These are phyloP conservation scores for Medicago arabica DNA, from an alignment of 306 rosid genomes.

Conservation along the genomic window DNA sequence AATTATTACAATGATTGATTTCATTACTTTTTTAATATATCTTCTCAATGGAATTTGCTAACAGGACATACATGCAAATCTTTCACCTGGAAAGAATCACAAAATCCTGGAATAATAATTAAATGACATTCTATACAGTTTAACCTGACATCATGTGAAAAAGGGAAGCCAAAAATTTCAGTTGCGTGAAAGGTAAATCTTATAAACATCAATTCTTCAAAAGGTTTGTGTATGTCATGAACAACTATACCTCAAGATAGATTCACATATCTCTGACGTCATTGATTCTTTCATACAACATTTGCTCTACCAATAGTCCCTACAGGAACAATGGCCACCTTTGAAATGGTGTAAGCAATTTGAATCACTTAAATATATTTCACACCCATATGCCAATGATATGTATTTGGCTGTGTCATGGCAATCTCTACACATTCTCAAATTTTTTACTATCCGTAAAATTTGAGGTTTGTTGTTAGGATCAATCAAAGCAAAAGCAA, in stretches of 20 bases:
- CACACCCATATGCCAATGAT: constrained; percentile 72
- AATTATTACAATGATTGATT: constrained; percentile 34
- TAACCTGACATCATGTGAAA: constrained; percentile 18
- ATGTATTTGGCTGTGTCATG: constrained; percentile 79
- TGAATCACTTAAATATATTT: constrained; percentile 72
- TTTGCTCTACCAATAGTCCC: constrained; percentile 78
- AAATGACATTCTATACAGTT: constrained; percentile 17
- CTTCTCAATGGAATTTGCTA: constrained; percentile 16
- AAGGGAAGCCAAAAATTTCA: constrained; percentile 7
- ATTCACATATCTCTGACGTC: constrained; percentile 27
- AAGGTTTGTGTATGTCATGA: constrained; percentile 37
- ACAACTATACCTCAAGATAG: constrained; percentile 26
- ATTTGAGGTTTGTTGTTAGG: constrained; percentile 50
- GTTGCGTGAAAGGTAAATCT: constrained; percentile 24
- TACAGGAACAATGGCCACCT: constrained; percentile 87
- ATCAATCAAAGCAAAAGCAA: constrained; percentile 75
- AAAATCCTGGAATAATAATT: constrained; percentile 17
- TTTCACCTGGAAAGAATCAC: constrained; percentile 7
- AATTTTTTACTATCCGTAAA: constrained; percentile 73
- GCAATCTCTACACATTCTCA: constrained; percentile 82
- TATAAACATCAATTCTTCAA: constrained; percentile 6
- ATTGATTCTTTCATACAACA: constrained; percentile 24
- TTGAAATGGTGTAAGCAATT: constrained; percentile 82
- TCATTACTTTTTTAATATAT: constrained; percentile 18
- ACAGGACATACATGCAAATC: constrained; percentile 27